Evolutionary conservation across 1,284 basidiomycete genomes (phyloP).

Genomic region (Papiliotrema fonsecae): DNA sequence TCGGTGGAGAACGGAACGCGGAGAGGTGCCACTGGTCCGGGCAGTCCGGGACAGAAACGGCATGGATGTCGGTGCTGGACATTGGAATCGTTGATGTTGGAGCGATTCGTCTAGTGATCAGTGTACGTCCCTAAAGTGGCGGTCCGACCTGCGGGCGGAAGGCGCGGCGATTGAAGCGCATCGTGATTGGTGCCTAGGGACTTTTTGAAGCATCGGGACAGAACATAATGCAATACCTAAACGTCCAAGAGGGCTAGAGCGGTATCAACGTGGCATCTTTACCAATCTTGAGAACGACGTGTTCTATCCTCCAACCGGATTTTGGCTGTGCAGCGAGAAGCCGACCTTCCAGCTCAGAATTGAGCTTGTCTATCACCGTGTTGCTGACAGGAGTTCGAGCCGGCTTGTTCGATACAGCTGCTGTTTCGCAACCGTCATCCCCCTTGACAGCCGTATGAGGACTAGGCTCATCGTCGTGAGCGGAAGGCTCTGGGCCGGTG

Average conservation of each 20-base stretch:
- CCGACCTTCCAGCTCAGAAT: conserved; percentile 8
- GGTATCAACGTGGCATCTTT: conserved; percentile 20
- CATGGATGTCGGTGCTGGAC: no score
- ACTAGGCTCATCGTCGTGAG: neutral
- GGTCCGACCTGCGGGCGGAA: no score
- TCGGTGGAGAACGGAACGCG: conserved; percentile 31
- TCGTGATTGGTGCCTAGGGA: no score
- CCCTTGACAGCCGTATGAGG: neutral
- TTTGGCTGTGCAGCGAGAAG: conserved; percentile 24
- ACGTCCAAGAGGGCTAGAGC: no score
- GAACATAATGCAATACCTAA: no score
- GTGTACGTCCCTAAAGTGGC: no score
- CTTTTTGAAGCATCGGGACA: no score
- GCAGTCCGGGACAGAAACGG: no score
- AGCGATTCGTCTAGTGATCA: no score
- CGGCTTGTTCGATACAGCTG: neutral
- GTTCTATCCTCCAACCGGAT: conserved; percentile 29
- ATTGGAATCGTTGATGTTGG: no score
- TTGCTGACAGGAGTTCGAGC: conserved; percentile 11
- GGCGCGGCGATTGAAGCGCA: no score
- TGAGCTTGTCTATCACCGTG: conserved; percentile 12
- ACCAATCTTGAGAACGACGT: conserved; percentile 32
- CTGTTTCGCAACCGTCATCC: neutral
- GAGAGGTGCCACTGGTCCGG: conserved; percentile 22
- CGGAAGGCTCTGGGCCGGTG: neutral